phyloP scores from a whole-genome alignment of 2,329 filamentous ascomycete genomes.

The Fusarium denticulatum region DNA sequence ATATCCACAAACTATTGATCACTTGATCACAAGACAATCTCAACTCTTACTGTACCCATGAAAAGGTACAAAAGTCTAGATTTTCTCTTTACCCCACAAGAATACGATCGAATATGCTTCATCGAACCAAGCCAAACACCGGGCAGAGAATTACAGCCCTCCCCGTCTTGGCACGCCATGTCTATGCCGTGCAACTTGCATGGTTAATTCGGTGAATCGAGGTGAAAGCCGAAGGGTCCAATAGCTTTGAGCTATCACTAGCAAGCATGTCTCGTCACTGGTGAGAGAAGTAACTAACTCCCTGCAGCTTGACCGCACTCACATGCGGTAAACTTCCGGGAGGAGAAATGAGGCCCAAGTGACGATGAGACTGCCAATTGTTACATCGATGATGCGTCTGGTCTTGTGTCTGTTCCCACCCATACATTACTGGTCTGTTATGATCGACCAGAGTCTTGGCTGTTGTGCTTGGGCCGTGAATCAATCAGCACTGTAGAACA shows the following conservation, averaged over 20 bases:
- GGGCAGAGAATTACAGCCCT: not conserved
- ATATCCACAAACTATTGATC: conserved; percentile 17
- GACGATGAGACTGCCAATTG: conserved; percentile 4
- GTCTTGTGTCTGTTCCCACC: not conserved
- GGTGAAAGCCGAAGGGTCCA: conserved; percentile 19
- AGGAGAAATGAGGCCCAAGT: not conserved
- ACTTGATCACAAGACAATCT: conserved; percentile 14
- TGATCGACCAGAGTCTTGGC: conserved; percentile 4
- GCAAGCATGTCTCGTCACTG: not conserved
- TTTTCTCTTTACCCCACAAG: conserved; percentile 2
- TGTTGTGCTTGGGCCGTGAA: not conserved
- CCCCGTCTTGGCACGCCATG: conserved; percentile 16
- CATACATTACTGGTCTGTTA: not conserved
- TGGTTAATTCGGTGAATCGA: conserved; percentile 24
- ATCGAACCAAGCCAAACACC: conserved; percentile 17
- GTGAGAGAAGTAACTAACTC: no score
- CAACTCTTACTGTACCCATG: not conserved
- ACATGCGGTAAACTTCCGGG: conserved; percentile 22
- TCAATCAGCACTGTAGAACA: not conserved
- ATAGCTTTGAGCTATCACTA: not conserved
- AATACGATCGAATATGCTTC: conserved; percentile 6
- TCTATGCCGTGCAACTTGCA: not conserved
- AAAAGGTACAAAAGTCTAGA: conserved; percentile 4
- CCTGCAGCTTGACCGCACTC: not conserved
- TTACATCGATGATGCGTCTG: conserved; percentile 4